phyloP scores from a whole-genome alignment of 306 rosid species.

The Trichosanthes cucumerina region DNA sequence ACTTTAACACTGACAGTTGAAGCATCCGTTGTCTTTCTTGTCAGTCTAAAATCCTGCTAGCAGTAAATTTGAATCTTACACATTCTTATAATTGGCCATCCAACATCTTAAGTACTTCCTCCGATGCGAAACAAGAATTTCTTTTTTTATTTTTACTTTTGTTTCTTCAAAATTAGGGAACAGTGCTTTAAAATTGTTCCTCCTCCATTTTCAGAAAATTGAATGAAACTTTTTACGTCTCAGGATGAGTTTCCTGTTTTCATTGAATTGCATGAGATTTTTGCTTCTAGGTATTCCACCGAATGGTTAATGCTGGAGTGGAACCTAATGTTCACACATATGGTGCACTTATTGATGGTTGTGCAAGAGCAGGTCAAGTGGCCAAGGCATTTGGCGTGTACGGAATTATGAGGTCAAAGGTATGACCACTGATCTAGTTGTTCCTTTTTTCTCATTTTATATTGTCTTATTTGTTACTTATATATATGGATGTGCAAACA shows the following conservation, averaged over 20 bases:
- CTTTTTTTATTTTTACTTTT: neutral
- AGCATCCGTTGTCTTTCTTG: neutral
- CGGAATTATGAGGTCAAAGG: conserved; percentile 98
- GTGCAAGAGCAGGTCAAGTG: conserved; percentile 94
- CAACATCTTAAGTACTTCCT: neutral
- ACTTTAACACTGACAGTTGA: neutral
- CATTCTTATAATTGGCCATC: neutral
- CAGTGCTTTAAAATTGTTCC: neutral
- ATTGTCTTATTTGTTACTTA: conserved; percentile 1
- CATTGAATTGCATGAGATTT: conserved; percentile 12
- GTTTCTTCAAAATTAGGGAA: neutral
- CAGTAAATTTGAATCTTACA: neutral
- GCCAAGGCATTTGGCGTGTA: conserved; percentile 99
- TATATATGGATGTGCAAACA: neutral
- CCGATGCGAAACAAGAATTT: neutral
- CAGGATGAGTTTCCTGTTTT: conserved; percentile 4
- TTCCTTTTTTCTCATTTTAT: neutral
- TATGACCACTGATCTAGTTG: conserved; percentile 25
- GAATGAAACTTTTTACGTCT: neutral
- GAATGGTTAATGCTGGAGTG: conserved; percentile 86
- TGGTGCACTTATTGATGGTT: conserved; percentile 96
- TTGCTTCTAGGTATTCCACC: conserved; percentile 59
- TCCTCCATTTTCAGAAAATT: neutral
- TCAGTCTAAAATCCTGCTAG: neutral
- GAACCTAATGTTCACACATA: conserved; percentile 85